Conservation (phyloP, 2,329 filamentous ascomycete species). For the Triangularia setosa region DNA sequence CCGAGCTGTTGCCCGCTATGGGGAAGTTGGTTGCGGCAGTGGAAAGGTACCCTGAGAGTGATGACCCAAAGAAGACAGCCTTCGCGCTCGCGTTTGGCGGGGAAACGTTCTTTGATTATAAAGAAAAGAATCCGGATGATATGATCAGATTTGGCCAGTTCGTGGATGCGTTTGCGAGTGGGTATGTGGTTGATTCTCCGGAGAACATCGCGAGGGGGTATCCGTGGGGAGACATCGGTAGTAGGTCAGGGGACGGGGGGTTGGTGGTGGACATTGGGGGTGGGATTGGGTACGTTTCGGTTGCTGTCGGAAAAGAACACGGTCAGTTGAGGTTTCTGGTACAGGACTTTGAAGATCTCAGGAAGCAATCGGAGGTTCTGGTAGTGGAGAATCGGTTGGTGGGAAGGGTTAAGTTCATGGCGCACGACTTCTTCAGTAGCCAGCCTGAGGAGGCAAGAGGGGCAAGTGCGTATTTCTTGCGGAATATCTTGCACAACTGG, state of each 20-base stretch:
- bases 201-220: slow-evolving; percentile 12
- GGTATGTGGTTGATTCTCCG: slow-evolving; percentile 11
- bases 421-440: slow-evolving; percentile 22
- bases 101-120: slow-evolving; percentile 15
- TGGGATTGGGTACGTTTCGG: slow-evolving; percentile 12
- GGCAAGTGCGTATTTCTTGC: slow-evolving; percentile 19
- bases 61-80: slow-evolving; percentile 13
- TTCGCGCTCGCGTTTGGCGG: slow-evolving; percentile 12
- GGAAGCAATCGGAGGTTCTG: neutral
- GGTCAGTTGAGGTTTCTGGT: slow-evolving; percentile 10
- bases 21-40: slow-evolving; percentile 16
- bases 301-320: slow-evolving; percentile 14
- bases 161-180: slow-evolving; percentile 9
- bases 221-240: slow-evolving; percentile 14
- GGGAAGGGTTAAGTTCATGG: slow-evolving; percentile 10
- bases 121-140: slow-evolving; percentile 15
- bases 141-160: slow-evolving; percentile 16
- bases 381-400: slow-evolving; percentile 1
- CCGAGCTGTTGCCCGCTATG: slow-evolving; percentile 14
- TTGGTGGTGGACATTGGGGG: slow-evolving; percentile 16
- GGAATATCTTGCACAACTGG: slow-evolving; percentile 26
- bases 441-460: slow-evolving; percentile 11
- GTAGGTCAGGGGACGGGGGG: slow-evolving; percentile 6
- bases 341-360: slow-evolving; percentile 12
- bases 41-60: slow-evolving; percentile 7